Percentiles rank a stretch among this genome's conserved stretches.
Conservation (phyloP, 352 stramenopile species). For the Pythium rhizo-oryzae region DNA sequence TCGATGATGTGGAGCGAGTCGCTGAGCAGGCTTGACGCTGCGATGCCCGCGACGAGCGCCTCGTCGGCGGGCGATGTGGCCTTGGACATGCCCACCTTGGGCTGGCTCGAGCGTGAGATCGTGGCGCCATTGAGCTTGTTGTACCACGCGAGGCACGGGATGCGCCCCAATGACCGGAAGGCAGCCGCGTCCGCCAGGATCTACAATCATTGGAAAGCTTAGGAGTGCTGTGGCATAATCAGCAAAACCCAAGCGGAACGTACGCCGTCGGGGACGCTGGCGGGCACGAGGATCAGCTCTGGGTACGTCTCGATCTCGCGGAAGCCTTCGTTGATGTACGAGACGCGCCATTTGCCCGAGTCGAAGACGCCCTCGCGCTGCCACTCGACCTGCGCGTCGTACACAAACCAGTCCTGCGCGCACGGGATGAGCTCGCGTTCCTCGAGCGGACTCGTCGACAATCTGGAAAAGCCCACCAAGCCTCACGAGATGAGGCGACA, state of each 20-base stretch:
- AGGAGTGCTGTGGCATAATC: background rate
- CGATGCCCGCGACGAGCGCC: constrained; percentile 68
- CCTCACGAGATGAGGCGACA: background rate
- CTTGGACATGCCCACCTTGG: constrained; percentile 84
- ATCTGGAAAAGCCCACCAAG: constrained; percentile 30
- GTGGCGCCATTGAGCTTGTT: constrained; percentile 69
- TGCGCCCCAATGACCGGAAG: constrained; percentile 75
- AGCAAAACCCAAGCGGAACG: background rate
- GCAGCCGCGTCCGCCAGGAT: constrained; percentile 77
- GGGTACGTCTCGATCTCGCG: constrained; percentile 93
- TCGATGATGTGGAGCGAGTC: constrained; percentile 83
- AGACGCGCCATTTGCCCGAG: constrained; percentile 65
- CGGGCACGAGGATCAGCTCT: constrained; percentile 91
- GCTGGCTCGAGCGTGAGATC: constrained; percentile 78
- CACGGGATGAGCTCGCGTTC: constrained; percentile 60
- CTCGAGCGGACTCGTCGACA: constrained; percentile 49
- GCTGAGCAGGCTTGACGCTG: constrained; percentile 61
- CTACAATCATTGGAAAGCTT: constrained; percentile 14
- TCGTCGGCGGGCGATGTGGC: constrained; percentile 74
- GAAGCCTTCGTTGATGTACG: constrained; percentile 73
- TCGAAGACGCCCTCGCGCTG: constrained; percentile 73
- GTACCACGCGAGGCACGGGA: constrained; percentile 75
- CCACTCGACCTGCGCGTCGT: constrained; percentile 68
- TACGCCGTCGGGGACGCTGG: constrained; percentile 87
- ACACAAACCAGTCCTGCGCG: constrained; percentile 69